Base-by-base conservation (phyloP, 768 basidiomycete species). In the Termitomyces sp. region DNA sequence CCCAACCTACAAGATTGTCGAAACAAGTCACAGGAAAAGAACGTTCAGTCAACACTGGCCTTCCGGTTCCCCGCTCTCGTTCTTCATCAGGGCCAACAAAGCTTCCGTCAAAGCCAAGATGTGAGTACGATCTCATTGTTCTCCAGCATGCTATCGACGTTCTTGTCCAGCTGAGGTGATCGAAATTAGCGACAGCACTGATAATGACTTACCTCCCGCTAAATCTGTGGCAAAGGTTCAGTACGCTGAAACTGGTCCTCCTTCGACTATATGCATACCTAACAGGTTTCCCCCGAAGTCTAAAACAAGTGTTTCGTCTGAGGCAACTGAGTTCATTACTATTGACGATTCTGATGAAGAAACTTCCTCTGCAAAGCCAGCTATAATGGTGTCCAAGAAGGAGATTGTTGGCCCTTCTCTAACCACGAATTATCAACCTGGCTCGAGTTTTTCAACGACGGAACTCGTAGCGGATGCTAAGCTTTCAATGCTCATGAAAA, bases 121-220 rank as follows among this genome's bases (percentile, higher is more conserved):
- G 53, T 54, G 16, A 54, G 44, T 20, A 34, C 28, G 20, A 37
- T 10, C 18, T 16, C n/a, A 39, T 28, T 28, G 1, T n/a, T 20
- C n/a, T 20, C 37, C 3, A 16, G 37, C 37, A n/a, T 28, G 26
- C n/a, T 39, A 28, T 12, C 18, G 37, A 52, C 12, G 24, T 29
- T 39, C 26, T 39, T 20, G 31, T 52, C 6, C n/a, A 52, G 51
- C 26, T 20, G 31, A 48, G 48, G 42, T 58, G 20, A 62, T 64
- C 16, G 60, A 62, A 29, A n/a, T 64, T 39, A 54, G 45, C 22
- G 56, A 55, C n/a, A 55, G 56, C 28, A 41, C 42, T 45, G 55
- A 52, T 37, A 33, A 31, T 22, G 33, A 24, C 7, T 36, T 36
- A 15, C 37, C 36, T 42, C 53, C 29, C 20, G 0, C 36, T 10